phyloP scores from a whole-genome alignment of 1,284 basidiomycete genomes.

The Stygiomarasmius scandens region DNA sequence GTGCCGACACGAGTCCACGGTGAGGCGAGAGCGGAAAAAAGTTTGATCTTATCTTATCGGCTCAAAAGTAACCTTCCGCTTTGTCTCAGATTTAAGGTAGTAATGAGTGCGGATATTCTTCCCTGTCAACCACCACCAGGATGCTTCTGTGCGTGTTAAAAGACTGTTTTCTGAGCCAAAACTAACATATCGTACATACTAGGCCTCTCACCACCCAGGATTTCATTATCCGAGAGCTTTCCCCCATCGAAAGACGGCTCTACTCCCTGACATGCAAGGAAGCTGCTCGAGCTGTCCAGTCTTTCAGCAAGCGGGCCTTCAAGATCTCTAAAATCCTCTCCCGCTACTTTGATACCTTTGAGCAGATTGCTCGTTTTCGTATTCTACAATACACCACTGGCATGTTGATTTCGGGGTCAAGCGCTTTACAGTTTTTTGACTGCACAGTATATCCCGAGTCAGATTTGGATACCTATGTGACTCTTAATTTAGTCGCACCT shows the following conservation, averaged over 20 bases:
- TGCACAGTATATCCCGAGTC: neutral
- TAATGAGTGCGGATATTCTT: too few species aligned
- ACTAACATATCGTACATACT: neutral
- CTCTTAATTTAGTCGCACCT: neutral
- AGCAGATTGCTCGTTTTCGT: conserved; percentile 30
- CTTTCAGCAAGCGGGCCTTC: conserved; percentile 17
- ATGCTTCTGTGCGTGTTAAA: too few species aligned
- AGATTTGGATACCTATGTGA: conserved; percentile 11
- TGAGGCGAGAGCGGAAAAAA: too few species aligned
- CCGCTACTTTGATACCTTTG: conserved; percentile 27
- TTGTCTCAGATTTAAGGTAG: too few species aligned
- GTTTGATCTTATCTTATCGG: too few species aligned
- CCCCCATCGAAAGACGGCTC: conserved; percentile 3
- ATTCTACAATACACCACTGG: conserved; percentile 30
- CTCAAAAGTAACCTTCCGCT: too few species aligned
- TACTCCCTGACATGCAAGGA: conserved; percentile 1
- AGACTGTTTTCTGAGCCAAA: too few species aligned
- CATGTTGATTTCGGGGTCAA: conserved; percentile 10
- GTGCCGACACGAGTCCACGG: too few species aligned
- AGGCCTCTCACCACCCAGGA: conserved; percentile 1
- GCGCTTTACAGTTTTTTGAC: conserved; percentile 10
- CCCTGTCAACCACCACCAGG: too few species aligned
- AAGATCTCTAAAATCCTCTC: conserved; percentile 22
- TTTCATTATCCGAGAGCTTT: conserved; percentile 5
- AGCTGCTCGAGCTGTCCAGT: neutral